These are phyloP conservation scores for Lepidium aucheri DNA, from an alignment of 345 rosid species.

Conservation along the genomic window DNA sequence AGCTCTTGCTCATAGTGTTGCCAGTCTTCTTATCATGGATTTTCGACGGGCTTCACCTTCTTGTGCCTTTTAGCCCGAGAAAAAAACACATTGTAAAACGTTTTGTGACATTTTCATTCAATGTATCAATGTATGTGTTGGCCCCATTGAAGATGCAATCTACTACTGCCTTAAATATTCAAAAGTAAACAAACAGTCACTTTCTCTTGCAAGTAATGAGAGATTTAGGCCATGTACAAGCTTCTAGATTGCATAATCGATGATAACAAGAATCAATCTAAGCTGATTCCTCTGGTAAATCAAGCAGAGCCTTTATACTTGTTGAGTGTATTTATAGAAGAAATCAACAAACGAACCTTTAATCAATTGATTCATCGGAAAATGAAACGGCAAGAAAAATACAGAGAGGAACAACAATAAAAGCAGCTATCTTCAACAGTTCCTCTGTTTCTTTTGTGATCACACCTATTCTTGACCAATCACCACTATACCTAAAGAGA, in stretches of 20 bases:
- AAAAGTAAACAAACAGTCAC: neutral
- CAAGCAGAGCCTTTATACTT: neutral
- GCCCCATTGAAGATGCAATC: slow-evolving; percentile 5
- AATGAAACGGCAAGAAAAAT: slow-evolving; percentile 38
- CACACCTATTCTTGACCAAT: slow-evolving; percentile 93
- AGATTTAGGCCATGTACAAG: neutral
- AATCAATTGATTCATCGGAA: slow-evolving; percentile 29
- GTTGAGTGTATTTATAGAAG: neutral
- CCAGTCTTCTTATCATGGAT: slow-evolving; percentile 67
- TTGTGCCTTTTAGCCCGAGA: slow-evolving; percentile 26
- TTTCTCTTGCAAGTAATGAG: neutral
- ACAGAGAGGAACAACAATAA: slow-evolving; percentile 62
- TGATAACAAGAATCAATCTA: neutral
- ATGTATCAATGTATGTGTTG: slow-evolving; percentile 1
- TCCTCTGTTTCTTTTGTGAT: slow-evolving; percentile 63
- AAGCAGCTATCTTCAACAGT: slow-evolving; percentile 57
- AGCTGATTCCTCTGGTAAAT: neutral
- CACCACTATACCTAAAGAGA: slow-evolving; percentile 66
- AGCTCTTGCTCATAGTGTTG: slow-evolving; percentile 76
- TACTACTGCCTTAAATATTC: neutral
- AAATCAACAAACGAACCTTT: neutral
- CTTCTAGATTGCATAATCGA: neutral
- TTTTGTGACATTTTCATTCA: slow-evolving; percentile 10
- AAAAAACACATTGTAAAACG: slow-evolving; percentile 6
- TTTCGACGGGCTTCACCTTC: slow-evolving; percentile 59